Percentiles rank a stretch among this genome's conserved stretches.
phyloP scores from a whole-genome alignment of 2,329 filamentous ascomycete genomes.

The Helotiales sp. region DNA sequence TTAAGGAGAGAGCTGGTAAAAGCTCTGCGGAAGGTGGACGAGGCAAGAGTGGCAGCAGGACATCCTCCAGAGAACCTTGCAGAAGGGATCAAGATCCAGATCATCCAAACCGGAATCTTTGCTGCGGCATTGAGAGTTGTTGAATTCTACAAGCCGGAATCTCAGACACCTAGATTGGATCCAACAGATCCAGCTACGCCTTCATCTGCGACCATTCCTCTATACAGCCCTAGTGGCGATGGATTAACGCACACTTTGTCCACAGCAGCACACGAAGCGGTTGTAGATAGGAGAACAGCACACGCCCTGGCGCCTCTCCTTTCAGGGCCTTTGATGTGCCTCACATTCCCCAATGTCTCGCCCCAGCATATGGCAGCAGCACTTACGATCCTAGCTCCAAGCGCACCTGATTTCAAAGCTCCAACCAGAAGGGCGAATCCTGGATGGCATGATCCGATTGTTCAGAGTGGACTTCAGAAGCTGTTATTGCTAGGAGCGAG shows the following conservation, averaged over 20 bases:
- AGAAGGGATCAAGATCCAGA: conserved; percentile 72
- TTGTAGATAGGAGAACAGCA: conserved; percentile 45
- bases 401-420: conserved; percentile 70
- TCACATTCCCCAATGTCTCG: conserved; percentile 80
- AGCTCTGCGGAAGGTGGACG: conserved; percentile 64
- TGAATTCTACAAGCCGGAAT: conserved; percentile 71
- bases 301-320: conserved; percentile 74
- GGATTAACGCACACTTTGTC: conserved; percentile 60
- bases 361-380: conserved; percentile 82
- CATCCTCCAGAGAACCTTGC: conserved; percentile 48
- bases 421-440: conserved; percentile 76
- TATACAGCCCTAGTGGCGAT: conserved; percentile 22
- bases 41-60: conserved; percentile 46
- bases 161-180: conserved; percentile 30
- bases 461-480: conserved; percentile 84
- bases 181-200: conserved; percentile 24
- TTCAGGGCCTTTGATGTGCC: conserved; percentile 75
- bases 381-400: conserved; percentile 74
- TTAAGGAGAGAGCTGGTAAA: conserved; percentile 63
- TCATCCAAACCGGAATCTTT: conserved; percentile 88
- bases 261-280: conserved; percentile 36
- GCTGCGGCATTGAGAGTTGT: conserved; percentile 80
- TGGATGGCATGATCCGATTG: conserved; percentile 74
- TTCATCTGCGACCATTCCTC: conserved; percentile 22
- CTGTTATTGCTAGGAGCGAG: conserved; percentile 83